These are phyloP conservation scores for Cercospora sp. DNA, from an alignment of 2,329 filamentous ascomycete genomes.

Conservation along the genomic window DNA sequence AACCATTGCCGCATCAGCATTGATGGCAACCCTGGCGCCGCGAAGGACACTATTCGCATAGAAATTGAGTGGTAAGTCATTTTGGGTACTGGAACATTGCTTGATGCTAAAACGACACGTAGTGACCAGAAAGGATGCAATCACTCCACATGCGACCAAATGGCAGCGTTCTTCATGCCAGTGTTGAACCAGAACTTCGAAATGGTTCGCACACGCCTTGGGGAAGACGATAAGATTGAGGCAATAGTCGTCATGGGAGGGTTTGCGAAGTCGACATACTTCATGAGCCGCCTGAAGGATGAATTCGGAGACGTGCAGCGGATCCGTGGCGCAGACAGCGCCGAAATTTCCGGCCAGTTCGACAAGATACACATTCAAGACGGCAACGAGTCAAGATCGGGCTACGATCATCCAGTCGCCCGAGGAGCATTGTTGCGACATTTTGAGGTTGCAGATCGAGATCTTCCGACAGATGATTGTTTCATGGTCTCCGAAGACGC, in stretches of 20 bases:
- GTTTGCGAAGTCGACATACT: background rate
- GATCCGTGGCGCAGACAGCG: background rate
- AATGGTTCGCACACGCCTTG: background rate
- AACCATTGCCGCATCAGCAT: background rate
- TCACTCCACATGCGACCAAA: background rate
- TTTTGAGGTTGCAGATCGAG: background rate
- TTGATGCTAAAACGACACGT: background rate
- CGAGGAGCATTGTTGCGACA: background rate
- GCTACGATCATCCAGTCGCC: background rate
- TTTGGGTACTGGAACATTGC: background rate
- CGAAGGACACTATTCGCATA: background rate
- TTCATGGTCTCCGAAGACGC: background rate
- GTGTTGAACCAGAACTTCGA: background rate
- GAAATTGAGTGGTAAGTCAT: background rate
- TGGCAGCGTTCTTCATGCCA: background rate
- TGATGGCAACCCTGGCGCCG: background rate
- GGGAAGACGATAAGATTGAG: background rate
- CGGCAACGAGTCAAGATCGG: background rate
- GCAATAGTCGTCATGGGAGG: background rate
- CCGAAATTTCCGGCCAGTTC: too few relatives aligned
- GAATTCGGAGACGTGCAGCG: background rate
- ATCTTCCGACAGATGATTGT: background rate
- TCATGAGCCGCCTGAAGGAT: background rate
- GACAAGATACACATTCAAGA: background rate
- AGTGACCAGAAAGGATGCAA: background rate